Base-by-base conservation (phyloP, 108 stramenopile genomes). In the Discostella stelligeroides region DNA sequence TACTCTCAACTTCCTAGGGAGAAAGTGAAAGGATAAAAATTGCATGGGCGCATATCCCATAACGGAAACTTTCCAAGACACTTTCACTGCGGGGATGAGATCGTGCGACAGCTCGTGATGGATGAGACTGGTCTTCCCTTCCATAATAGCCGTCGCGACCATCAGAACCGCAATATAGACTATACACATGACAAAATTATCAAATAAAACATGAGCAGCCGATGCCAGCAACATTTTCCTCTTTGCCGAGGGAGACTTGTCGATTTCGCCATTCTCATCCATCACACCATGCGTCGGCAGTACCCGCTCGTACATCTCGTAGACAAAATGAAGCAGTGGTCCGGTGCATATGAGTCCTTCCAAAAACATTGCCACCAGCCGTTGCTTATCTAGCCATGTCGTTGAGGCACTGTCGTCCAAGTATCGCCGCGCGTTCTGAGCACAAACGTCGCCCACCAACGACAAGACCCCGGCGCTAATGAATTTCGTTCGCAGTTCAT, bases 401-500 rank as follows among this genome's bases (percentile, higher is more conserved):
- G 18, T 60, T 21, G 54, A 7, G 9, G 50, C 23, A 21, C 25
- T 57, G 43, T 11, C 11, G 21, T 29, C 17, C 28, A 69, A 15
- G 46, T 60, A 73, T 45, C 68, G 60, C 6, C 51, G 72, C 20
- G 72, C 46, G 61, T 56, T 48, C 53, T 80, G 79, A 34, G 79
- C 79, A 48, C 72, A 80, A n/a, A 73, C 40, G 39, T 80, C 79
- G n/a, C 79, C 79, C 42, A 73, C 24, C 0, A 73, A 24, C n/a
- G 71, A 62, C 18, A 80, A 61, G 0, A 73, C 12, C 14, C 72
- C 79, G 34, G 79, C 56, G 34, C 71, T 67, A 60, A 80, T 53
- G 57, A 62, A 73, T 69, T 80, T 80, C 37, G 79, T 80, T 2
- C 64, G 63, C 37, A 80, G 38, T 64, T 80, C 79, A 25, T 73